phyloP scores from a whole-genome alignment of 1,284 basidiomycete genomes.

The Naganishia liquefaciens region DNA sequence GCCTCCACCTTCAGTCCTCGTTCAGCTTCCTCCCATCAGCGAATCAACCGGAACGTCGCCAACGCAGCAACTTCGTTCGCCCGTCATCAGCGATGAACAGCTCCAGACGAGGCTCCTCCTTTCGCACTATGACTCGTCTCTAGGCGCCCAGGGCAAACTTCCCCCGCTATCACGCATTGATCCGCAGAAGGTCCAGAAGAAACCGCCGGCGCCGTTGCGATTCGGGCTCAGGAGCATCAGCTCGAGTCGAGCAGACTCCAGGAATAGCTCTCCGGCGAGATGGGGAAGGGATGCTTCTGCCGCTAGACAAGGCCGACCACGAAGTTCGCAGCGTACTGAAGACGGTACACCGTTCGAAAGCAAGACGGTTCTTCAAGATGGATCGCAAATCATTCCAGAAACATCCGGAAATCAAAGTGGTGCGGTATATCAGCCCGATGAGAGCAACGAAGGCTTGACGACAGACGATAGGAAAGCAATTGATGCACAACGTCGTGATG shows the following conservation, averaged over 20 bases:
- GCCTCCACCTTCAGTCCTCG: constrained; percentile 21
- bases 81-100: constrained; percentile 8
- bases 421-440: constrained; percentile 12
- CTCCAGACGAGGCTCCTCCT: constrained; percentile 16
- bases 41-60: neutral
- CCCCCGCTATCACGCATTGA: constrained; percentile 51
- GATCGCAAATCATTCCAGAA: constrained; percentile 43
- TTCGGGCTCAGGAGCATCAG: constrained; percentile 18
- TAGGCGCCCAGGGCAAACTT: constrained; percentile 38
- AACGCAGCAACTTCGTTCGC: neutral
- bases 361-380: neutral
- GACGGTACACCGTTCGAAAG: neutral
- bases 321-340: neutral
- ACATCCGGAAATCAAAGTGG: constrained; percentile 35
- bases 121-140: constrained; percentile 26
- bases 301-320: neutral
- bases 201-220: constrained; percentile 40
- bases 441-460: constrained; percentile 7
- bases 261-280: constrained; percentile 1
- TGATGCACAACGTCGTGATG: constrained; percentile 13
- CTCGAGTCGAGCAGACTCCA: neutral
- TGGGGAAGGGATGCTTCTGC: neutral
- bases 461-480: constrained; percentile 18
- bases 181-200: constrained; percentile 43
- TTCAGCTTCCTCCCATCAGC: constrained; percentile 20